Evolutionary conservation across 192 early-diverging fungal genomes (phyloP), one percentile per base, ranked within the genome.

Genomic region (Coemansia sp.): DNA sequence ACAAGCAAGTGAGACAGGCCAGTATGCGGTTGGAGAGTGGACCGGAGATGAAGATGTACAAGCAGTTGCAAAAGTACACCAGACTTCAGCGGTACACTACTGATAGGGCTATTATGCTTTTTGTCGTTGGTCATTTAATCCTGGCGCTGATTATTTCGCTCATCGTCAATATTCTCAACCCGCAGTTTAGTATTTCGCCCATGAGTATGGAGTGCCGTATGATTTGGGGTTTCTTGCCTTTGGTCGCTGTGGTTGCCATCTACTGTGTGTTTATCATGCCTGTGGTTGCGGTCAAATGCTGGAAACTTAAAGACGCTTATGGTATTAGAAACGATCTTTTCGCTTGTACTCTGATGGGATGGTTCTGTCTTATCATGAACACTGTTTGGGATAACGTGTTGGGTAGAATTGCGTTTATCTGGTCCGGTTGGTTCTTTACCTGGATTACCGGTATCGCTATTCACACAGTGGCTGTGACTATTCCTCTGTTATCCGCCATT

Each of bases 261-360:
- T 80, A 71, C 32, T 49, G 45, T 7, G 45, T 74, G 8, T n/a
- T 74, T 5, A 17, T 80, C 20, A 40, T 74, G 50, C 77, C 77
- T 2, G 30, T 58, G 12, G 30, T 80, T n/a, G 59, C 68, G 2
- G 17, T 67, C 50, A 74, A 74, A 55, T 74, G 68, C 55, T 71
- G 77, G 68, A 58, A 40, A 31, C 55, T 80, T 50, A 67, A 71
- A 20, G 77, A 80, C 22, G 77, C 77, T 10, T 80, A 71, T 36
- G 77, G 77, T 25, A 80, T 80, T 36, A 59, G 77, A 29, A 80
- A 74, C 65, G 77, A 80, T 28, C 56, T 80, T 29, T n/a, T 65
- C 7, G 56, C 71, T 4, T 80, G 63, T 14, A 74, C 63, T 18
- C 42, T 65, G 2, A 22, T 71, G 30, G 77, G 77, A 16, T 58